Evolutionary conservation across 176 grass and related monocot species (phyloP).

Genomic region (Triticum dicoccoides): DNA sequence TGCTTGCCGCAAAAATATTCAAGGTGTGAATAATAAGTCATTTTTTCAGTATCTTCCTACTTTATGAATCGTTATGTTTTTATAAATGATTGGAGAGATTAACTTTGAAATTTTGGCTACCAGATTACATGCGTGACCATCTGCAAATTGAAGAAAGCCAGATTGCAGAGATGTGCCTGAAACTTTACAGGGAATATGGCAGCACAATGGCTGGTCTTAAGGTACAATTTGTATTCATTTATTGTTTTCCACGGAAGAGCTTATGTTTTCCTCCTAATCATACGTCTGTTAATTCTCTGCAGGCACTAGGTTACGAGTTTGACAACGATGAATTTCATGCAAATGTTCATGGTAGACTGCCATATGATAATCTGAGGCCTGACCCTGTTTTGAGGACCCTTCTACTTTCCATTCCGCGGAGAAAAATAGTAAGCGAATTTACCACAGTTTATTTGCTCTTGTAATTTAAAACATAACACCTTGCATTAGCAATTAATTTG

Average conservation of each 20-base stretch:
- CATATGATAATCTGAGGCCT: constrained; percentile 57
- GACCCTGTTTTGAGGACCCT: constrained; percentile 61
- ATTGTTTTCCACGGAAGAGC: background rate
- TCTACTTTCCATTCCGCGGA: constrained; percentile 62
- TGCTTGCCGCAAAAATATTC: constrained; percentile 72
- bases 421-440: constrained; percentile 57
- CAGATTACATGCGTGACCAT: constrained; percentile 72
- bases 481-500: background rate
- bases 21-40: constrained; percentile 36
- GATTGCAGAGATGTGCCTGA: constrained; percentile 63
- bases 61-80: background rate
- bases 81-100: background rate
- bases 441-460: background rate
- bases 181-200: constrained; percentile 75
- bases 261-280: background rate
- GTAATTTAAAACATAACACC: background rate
- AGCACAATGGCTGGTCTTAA: constrained; percentile 84
- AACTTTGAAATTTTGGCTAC: constrained; percentile 7
- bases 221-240: constrained; percentile 13
- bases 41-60: background rate
- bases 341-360: constrained; percentile 72
- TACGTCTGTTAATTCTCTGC: background rate
- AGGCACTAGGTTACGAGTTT: constrained; percentile 62
- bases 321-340: constrained; percentile 66
- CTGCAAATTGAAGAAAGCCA: constrained; percentile 62